These are phyloP conservation scores for Pseudogymnoascus verrucosus DNA, from an alignment of 2,329 filamentous ascomycete species.

Conservation along the genomic window DNA sequence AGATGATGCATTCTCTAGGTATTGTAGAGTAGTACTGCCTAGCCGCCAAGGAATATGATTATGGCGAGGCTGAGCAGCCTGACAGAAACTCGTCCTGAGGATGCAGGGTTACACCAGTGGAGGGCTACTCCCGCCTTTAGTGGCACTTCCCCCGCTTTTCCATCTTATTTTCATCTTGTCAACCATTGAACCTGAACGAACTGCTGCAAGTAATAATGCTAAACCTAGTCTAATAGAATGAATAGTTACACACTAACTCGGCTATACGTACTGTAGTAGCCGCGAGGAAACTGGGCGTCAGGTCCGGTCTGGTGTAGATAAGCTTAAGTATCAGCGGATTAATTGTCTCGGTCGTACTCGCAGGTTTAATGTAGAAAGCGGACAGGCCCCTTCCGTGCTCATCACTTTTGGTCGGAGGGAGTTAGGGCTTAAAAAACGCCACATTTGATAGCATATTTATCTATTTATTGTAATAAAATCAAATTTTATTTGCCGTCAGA, in stretches of 20 bases:
- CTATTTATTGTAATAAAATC: neutral
- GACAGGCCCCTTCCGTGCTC: neutral
- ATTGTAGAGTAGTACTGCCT: neutral
- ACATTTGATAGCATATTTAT: neutral
- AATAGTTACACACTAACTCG: neutral
- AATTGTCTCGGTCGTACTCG: neutral
- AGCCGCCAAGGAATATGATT: neutral
- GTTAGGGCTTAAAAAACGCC: neutral
- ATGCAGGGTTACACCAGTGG: neutral
- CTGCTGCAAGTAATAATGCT: neutral
- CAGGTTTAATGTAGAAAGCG: neutral
- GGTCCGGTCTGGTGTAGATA: neutral
- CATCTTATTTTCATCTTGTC: neutral
- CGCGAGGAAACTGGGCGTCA: neutral
- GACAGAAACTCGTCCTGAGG: neutral
- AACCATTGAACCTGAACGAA: neutral
- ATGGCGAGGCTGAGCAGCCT: neutral
- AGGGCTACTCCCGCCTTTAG: neutral
- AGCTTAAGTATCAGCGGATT: neutral
- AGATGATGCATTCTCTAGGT: neutral
- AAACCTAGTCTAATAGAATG: neutral
- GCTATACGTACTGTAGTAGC: neutral
- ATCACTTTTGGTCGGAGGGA: neutral
- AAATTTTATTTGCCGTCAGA: neutral
- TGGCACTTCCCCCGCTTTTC: neutral